Base-by-base conservation (phyloP, 192 early-diverging fungal species). In the Gamsiella multidivaricata region DNA sequence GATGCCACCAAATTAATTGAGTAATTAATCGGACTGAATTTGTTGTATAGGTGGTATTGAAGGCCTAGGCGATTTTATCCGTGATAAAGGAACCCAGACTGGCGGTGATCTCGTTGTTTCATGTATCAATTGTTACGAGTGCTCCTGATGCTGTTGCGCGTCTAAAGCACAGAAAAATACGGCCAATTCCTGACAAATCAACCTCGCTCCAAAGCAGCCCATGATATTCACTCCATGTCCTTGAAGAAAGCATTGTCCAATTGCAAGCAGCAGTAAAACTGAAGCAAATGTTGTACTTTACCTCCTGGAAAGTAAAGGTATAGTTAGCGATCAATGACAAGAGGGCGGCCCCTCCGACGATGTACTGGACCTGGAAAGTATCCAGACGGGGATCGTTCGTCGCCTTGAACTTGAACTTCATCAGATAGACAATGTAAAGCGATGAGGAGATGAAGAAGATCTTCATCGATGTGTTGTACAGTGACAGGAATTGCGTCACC, bases 381-480 rank as follows among this genome's bases (percentile, higher is more conserved):
- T 99, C 98, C 14, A 96, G 82, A 22, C 82, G 87, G 34, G 92
- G 93, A 78, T 98, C 97, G 88, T 97, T 97, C 1, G 96, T 96
- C 18, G 95, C 91, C 79, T 92, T 93, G 71, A 91, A 94, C 60
- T 86, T 86, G 36, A 86, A 65, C 69, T 89, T 85, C 96, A 99
- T 99, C 68, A 96, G 80, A 56, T 91, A 98, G 18, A 96, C 85
- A 51, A 97, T 94, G 83, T 96, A 98, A 26, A 90, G 80, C 9
- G 95, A 89, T 8, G 94, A 86, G 1, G 80, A 82, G 54, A 98
- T 94, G 82, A 98, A 99, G 73, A 98, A 95, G 15, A 95, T 42
- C 86, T 99, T 97, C 96, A 97, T 96, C 12, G 91, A 70, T 26
- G 94, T 89, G 85, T 98, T 98, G 87, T 99, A 99, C 17, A 97